Base-by-base conservation (phyloP, 805 yeast genomes). In the Nakazawaea molendinolei region DNA sequence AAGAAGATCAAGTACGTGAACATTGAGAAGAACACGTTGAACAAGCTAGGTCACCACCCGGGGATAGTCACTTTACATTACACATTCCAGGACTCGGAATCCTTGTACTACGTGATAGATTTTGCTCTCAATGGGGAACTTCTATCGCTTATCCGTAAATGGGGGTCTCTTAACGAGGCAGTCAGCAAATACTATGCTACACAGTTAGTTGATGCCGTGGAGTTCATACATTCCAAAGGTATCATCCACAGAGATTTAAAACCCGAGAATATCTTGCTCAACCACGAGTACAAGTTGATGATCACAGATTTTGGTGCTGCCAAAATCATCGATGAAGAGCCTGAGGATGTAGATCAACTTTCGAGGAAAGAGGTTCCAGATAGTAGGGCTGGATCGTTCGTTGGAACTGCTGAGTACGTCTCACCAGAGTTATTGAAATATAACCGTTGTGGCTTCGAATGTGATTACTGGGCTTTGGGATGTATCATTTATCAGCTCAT, bases 221-320 rank as follows among this genome's bases (percentile, higher is more conserved):
- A 74, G 41, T 92, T 81, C 60, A 87, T 90, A 63, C 97, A 92
- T 54, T 73, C 75, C 39, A 81, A 77, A 47, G 96, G 95, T 1
- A 85, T 90, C 8, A 83, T 92, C 14, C 98, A 90, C 55, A 69
- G 98, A 43, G 98, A 92, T 59, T 63, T 92, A 50, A 90, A 90
- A 56, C 98, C 98, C 0, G 98, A 90, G 50, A 90, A 90, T 53
- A 83, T 90, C 33, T 57, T 90, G 46, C 71, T 92, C 31, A 90
- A 84, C 51, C 76, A 76, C 42, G 92, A 86, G 38, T 86, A 89
- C 74, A 79, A 85, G 49, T 61, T 92, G 41, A 86, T 89, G 72
- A 79, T 92, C 39, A 92, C 97, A 2, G 98, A 92, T 60, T 92
- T 92, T 58, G 98, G 98, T 8, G 95, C 97, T n/a, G 98, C 97